Percentiles rank a stretch among this genome's conserved stretches.
phyloP scores from a whole-genome alignment of 805 yeast genomes.

The Wickerhamiella lipophila region DNA sequence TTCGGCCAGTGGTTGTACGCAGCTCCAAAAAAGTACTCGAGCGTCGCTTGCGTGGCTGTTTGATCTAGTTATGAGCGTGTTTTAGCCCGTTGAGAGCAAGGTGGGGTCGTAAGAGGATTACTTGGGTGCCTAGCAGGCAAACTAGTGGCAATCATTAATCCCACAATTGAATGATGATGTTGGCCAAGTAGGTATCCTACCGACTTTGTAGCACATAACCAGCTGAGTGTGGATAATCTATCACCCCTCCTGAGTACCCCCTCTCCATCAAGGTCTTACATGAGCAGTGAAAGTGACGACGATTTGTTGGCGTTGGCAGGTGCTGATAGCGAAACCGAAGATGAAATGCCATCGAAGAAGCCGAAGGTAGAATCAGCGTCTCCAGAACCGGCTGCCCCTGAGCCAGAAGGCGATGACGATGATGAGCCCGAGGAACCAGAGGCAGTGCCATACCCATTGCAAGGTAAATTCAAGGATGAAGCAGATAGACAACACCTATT shows the following conservation, averaged over 20 bases:
- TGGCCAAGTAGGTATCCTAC: background rate
- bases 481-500: constrained; percentile 47
- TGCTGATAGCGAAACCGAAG: constrained; percentile 38
- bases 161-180: background rate
- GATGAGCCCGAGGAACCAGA: constrained; percentile 23
- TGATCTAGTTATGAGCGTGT: background rate
- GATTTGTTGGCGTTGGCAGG: constrained; percentile 95
- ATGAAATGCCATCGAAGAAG: constrained; percentile 11
- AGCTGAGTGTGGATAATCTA: too few species aligned
- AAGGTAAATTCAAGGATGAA: constrained; percentile 79
- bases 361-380: constrained; percentile 2
- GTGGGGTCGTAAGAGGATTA: background rate
- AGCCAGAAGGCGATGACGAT: constrained; percentile 29
- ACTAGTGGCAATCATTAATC: background rate
- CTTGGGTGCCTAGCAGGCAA: background rate
- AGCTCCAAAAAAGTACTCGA: too few species aligned
- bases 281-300: constrained; percentile 50
- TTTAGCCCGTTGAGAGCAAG: background rate
- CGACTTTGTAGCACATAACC: too few species aligned
- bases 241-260: too few species aligned
- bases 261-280: background rate
- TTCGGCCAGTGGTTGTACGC: too few species aligned
- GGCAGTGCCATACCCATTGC: constrained; percentile 78
- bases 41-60: too few species aligned
- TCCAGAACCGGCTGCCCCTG: background rate